Conservation (phyloP, 2,329 filamentous ascomycete genomes). For the Aspergillus tamarii region DNA sequence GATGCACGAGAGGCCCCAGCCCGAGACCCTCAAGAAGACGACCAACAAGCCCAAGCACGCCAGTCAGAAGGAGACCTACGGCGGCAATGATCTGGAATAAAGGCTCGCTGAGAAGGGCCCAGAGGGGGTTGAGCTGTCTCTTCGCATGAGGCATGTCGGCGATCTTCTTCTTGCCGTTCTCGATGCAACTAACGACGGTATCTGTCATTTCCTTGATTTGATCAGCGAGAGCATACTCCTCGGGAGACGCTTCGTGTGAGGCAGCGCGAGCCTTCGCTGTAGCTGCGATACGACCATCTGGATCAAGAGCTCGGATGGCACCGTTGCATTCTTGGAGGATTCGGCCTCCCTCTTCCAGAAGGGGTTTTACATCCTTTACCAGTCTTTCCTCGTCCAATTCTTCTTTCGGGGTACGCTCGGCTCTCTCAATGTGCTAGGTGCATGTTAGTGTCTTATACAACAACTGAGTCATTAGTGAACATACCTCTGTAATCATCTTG, state of each 20-base stretch:
- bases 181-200: constrained; percentile 79
- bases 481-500: constrained; percentile 80
- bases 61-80: constrained; percentile 78
- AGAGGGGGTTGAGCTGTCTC: constrained; percentile 91
- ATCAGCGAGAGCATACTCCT: constrained; percentile 84
- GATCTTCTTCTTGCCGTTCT: constrained; percentile 85
- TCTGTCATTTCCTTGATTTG: constrained; percentile 82
- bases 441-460: neutral
- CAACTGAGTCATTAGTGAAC: constrained; percentile 25
- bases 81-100: constrained; percentile 91
- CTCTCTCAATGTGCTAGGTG: constrained; percentile 71
- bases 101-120: constrained; percentile 73
- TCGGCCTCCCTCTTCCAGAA: constrained; percentile 82
- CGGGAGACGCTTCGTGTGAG: constrained; percentile 74
- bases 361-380: constrained; percentile 81
- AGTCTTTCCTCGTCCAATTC: constrained; percentile 89
- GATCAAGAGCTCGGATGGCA: constrained; percentile 82
- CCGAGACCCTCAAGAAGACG: constrained; percentile 79
- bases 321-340: constrained; percentile 88
- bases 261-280: constrained; percentile 82
- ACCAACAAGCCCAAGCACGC: constrained; percentile 83
- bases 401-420: constrained; percentile 79
- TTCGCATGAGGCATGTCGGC: constrained; percentile 91
- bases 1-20: constrained; percentile 78
- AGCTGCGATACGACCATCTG: constrained; percentile 80